Percentiles rank a stretch among this genome's conserved stretches.
Conservation (phyloP, 768 basidiomycete genomes). For the Sporobolomyces phaffii region DNA sequence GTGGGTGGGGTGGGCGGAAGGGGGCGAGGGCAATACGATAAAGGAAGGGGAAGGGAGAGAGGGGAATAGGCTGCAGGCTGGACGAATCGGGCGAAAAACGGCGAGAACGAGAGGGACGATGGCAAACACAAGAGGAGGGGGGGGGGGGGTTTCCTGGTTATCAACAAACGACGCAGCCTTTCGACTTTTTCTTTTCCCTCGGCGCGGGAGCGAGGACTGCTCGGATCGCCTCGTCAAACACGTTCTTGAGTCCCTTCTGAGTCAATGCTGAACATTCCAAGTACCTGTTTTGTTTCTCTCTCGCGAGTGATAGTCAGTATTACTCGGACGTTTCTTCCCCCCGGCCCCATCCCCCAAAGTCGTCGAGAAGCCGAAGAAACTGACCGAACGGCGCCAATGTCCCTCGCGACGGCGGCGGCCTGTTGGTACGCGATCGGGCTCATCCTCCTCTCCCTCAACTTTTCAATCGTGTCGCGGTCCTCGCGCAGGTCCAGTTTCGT, state of each 20-base stretch:
- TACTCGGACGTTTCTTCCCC: no score
- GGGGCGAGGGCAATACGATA: no score
- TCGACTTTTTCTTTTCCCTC: constrained; percentile 45
- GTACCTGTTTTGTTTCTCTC: constrained; percentile 49
- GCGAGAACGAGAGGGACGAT: no score
- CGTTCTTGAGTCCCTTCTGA: constrained; percentile 97
- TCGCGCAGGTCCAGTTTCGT: constrained; percentile 97
- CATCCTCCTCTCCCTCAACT: constrained; percentile 93
- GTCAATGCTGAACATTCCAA: constrained; percentile 92
- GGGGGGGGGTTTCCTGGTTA: background rate
- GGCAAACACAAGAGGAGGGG: no score
- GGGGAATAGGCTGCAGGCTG: no score
- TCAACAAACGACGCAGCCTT: constrained; percentile 48
- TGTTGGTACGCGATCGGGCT: constrained; percentile 86
- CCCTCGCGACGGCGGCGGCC: constrained; percentile 82
- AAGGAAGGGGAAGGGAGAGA: no score
- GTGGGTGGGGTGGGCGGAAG: no score
- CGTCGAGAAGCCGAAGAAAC: no score
- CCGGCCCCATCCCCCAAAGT: no score
- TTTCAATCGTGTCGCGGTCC: constrained; percentile 84
- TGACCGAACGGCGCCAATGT: constrained; percentile 84
- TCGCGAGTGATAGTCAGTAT: background rate
- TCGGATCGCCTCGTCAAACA: constrained; percentile 97
- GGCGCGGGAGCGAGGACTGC: constrained; percentile 58
- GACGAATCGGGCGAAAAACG: no score